phyloP scores from a whole-genome alignment of 768 basidiomycete genomes.

The Serendipita vermifera region DNA sequence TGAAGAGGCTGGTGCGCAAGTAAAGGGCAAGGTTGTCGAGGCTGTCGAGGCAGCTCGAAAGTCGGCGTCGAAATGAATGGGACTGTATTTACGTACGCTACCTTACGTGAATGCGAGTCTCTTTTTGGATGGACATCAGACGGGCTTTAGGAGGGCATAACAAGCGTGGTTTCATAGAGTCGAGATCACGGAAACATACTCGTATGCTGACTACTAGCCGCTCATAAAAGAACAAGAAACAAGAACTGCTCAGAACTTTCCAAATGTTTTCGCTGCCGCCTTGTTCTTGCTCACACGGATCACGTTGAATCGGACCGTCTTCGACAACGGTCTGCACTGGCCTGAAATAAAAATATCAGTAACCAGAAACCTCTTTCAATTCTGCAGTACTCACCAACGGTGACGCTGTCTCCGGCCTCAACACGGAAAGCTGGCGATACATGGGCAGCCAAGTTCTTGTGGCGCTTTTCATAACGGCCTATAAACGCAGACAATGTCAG shows the following conservation, averaged over 20 bases:
- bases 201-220: too few relatives aligned
- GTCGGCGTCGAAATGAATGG: neutral
- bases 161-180: too few relatives aligned
- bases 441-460: constrained; percentile 97
- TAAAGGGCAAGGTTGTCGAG: constrained; percentile 28
- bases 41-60: constrained; percentile 11
- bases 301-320: constrained; percentile 99
- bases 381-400: constrained; percentile 37
- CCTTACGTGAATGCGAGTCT: too few relatives aligned
- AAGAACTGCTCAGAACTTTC: constrained; percentile 60
- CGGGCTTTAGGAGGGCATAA: too few relatives aligned
- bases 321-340: constrained; percentile 97
- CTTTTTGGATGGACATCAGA: constrained; percentile 3
- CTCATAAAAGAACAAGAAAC: too few relatives aligned
- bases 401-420: constrained; percentile 85
- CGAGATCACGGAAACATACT: too few relatives aligned
- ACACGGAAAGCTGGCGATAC: constrained; percentile 98
- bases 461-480: constrained; percentile 98
- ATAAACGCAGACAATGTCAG: constrained; percentile 9
- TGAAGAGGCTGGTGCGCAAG: constrained; percentile 14
- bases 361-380: neutral
- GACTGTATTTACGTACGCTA: too few relatives aligned
- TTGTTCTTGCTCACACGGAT: constrained; percentile 90
- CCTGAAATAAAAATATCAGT: constrained; percentile 33
- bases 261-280: constrained; percentile 80